Percentiles rank a stretch among this genome's conserved stretches.
phyloP scores from a whole-genome alignment of 345 rosid genomes.

The Passiflora organensis region DNA sequence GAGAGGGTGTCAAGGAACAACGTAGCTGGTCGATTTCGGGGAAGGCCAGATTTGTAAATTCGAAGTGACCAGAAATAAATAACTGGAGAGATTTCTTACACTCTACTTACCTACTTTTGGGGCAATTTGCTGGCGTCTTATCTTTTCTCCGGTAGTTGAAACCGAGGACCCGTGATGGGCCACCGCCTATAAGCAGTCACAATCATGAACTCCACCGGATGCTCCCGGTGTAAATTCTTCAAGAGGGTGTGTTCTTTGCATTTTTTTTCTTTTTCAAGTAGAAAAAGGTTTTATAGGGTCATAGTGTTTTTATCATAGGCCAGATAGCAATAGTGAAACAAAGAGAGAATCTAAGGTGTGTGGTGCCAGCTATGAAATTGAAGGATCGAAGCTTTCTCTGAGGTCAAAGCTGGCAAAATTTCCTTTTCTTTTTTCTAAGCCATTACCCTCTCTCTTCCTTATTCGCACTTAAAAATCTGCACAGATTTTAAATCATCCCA shows the following conservation, averaged over 20 bases:
- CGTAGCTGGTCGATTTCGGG: not conserved
- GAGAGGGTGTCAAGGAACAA: not conserved
- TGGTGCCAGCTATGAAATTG: slow-evolving; percentile 80
- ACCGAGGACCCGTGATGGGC: slow-evolving; percentile 39
- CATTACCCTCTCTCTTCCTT: no score
- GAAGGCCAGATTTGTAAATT: not conserved
- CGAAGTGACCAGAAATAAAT: slow-evolving; percentile 15
- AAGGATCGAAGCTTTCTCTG: slow-evolving; percentile 64
- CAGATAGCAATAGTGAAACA: slow-evolving; percentile 2
- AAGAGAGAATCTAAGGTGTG: slow-evolving; percentile 41
- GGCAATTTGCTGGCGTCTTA: slow-evolving; percentile 35
- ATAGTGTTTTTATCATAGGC: not conserved
- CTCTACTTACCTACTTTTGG: slow-evolving; percentile 19
- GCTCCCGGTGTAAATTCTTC: slow-evolving; percentile 13
- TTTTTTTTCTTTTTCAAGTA: no score
- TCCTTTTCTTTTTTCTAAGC: no score
- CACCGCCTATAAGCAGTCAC: slow-evolving; percentile 33
- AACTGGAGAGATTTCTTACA: slow-evolving; percentile 9
- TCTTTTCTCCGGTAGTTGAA: slow-evolving; percentile 13
- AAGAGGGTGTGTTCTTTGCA: no score
- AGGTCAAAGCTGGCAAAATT: slow-evolving; percentile 77
- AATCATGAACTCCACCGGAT: slow-evolving; percentile 18
- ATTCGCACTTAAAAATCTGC: no score
- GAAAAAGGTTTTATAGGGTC: no score
- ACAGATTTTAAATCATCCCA: not conserved